Base-by-base conservation (phyloP, 768 basidiomycete species). In the Russula foetens region DNA sequence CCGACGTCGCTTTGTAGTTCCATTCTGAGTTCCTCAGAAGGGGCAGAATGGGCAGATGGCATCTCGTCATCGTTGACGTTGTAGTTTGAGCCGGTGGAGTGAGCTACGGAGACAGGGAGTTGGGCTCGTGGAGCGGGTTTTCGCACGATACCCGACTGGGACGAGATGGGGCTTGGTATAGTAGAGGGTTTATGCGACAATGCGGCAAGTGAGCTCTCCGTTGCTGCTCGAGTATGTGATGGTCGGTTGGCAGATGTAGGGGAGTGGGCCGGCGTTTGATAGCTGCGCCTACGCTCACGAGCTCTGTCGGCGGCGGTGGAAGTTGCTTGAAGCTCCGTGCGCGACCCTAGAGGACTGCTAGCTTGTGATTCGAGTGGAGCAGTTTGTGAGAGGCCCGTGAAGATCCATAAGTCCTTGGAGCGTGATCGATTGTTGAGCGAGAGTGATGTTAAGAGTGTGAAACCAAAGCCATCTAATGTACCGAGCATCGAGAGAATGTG, bases 391-490 rank as follows among this genome's bases (percentile, higher is more conserved):
- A 83, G 79, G 23, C 85, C 85, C 0, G 82, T 81, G 69, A 90
- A 90, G 45, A 90, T 75, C 88, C 88, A 90, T 2, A 90, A 69
- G 69, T 90, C 88, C 69, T 88, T 89, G 49, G 83, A 79, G 62
- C 86, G 77, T 23, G 89, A 88, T 38, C 82, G 86, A 65, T 76
- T 80, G n/a, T 81, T 81, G 57, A 90, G 75, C n/a, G 86, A 82
- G 46, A 90, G 70, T 11, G 89, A 90, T 0, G 86, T 77, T 6
- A 87, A 74, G 52, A 90, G 79, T 12, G 81, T 78, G 67, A 87
- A 90, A 4, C 83, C 81, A 54, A 88, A 83, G 7, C 75, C 73
- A 67, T 90, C 88, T 14, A 90, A 79, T 43, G 86, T 81, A 19
- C 79, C 75, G 23, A 90, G 76, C 29, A 90, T 77, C 9, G 82